Base-by-base conservation (phyloP, 1,139 yeast species). In the Saccharomyces pastorianus region DNA sequence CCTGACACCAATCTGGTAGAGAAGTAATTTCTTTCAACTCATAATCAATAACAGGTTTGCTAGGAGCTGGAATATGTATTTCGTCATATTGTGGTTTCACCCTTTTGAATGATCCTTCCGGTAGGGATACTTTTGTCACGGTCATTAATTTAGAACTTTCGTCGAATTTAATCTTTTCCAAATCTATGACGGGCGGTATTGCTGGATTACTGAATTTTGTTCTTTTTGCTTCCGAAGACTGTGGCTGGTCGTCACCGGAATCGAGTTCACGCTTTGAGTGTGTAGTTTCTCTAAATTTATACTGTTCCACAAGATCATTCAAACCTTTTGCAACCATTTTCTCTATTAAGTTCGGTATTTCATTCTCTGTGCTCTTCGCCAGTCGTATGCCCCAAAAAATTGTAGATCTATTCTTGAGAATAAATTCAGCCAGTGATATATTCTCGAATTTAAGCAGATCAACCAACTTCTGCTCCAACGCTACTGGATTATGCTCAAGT, bases 51-150 rank as follows among this genome's bases (percentile, higher is more conserved):
- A 68, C 73, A 1, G 80, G 77, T 41, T 73, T 72, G 31, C 68
- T 63, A 0, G 95, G 93, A 0, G 95, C 84, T 0, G 99, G 99
- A 2, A 95, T 82, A 57, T 85, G 89, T 50, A 90, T 87, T 62
- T 88, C 93, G 68, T 93, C 98, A 69, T 93, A 93, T 4, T 80
- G 73, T 57, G 81, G 82, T 59, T 84, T 84, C 13, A 82, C 80
- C 58, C 86, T 83, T 66, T 87, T 91, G 65, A 81, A 87, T 0
- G 98, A 85, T 1, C 96, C 96, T 56, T 80, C 79, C 0, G 99
- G 98, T 14, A 93, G 77, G 53, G 78, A 78, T 17, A 93, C 82
- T 59, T 84, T 85, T 1, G 84, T 56, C 2, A 60, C 55, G 1
- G 91, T 78, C 81, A 86, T 79, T 8, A 85, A 71, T 61, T 82